phyloP scores from a whole-genome alignment of 2,329 filamentous ascomycete species.

The Phaeomoniella chlamydospora region DNA sequence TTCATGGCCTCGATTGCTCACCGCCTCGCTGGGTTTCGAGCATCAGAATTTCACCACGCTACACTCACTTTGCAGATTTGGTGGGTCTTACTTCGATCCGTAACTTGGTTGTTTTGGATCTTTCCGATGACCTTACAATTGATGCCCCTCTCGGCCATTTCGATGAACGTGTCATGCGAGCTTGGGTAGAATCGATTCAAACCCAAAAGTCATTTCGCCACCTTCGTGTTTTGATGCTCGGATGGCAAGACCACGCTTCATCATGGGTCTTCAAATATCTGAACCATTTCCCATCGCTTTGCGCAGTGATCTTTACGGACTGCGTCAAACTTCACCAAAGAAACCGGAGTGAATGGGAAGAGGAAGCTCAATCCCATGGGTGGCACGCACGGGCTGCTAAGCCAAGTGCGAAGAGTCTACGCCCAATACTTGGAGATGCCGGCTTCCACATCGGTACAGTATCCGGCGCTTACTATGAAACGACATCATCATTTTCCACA shows the following conservation, averaged over 20 bases:
- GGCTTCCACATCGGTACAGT: constrained; percentile 7
- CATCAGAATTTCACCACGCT: constrained; percentile 18
- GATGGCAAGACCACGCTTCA: constrained; percentile 17
- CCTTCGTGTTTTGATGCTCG: constrained; percentile 21
- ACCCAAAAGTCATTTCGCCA: constrained; percentile 19
- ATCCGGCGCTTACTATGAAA: constrained; percentile 10
- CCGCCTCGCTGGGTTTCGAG: constrained; percentile 18
- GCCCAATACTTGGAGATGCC: constrained; percentile 15
- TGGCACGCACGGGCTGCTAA: constrained; percentile 15
- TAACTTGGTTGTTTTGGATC: constrained; percentile 25
- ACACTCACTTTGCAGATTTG: constrained; percentile 18
- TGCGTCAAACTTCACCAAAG: constrained; percentile 15
- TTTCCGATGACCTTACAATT: constrained; percentile 6
- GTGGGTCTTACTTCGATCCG: constrained; percentile 21
- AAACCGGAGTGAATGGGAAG: constrained; percentile 10
- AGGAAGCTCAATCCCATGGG: constrained; percentile 11
- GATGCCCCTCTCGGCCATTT: constrained; percentile 10
- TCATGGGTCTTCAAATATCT: constrained; percentile 18
- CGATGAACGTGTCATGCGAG: constrained; percentile 23
- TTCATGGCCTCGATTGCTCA: constrained; percentile 17
- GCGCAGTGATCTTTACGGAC: constrained; percentile 17
- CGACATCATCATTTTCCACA: constrained; percentile 4
- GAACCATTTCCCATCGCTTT: constrained; percentile 18
- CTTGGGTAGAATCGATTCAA: constrained; percentile 23
- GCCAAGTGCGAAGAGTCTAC: constrained; percentile 10